These are phyloP conservation scores for Firmiana major DNA, from an alignment of 345 rosid genomes.

Conservation along the genomic window DNA sequence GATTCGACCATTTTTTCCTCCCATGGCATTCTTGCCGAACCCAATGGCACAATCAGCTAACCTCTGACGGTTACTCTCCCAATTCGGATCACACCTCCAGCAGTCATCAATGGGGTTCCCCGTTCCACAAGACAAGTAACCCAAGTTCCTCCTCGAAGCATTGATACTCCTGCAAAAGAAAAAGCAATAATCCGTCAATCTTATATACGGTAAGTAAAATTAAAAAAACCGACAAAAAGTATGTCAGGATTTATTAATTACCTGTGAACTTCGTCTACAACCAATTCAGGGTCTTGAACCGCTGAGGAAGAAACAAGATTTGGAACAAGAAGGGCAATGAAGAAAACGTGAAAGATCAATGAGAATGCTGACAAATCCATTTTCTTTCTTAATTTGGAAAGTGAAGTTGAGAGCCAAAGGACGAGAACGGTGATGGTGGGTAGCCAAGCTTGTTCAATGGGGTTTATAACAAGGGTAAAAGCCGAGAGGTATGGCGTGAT, in stretches of 20 bases:
- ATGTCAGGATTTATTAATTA: no score
- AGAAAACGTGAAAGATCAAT: constrained; percentile 4
- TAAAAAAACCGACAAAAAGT: no score
- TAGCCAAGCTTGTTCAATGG: background rate
- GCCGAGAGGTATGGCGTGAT: no score
- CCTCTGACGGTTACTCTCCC: constrained; percentile 62
- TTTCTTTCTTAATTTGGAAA: background rate
- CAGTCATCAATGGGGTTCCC: constrained; percentile 82
- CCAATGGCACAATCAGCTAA: constrained; percentile 79
- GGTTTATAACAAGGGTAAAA: constrained; percentile 35
- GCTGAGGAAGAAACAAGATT: constrained; percentile 25
- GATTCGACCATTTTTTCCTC: constrained; percentile 60
- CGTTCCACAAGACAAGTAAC: constrained; percentile 50
- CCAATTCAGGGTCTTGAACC: constrained; percentile 38
- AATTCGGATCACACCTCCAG: constrained; percentile 73
- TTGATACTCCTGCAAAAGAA: constrained; percentile 50
- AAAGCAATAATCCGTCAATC: background rate
- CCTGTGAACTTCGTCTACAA: constrained; percentile 36
- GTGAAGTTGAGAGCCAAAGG: background rate
- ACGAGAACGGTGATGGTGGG: background rate
- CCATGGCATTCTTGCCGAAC: constrained; percentile 66
- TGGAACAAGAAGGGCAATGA: constrained; percentile 16
- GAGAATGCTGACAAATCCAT: constrained; percentile 19
- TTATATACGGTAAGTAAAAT: no score
- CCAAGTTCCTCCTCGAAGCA: constrained; percentile 69